A percentile compares a stretch with the other conserved stretches of the same genome.
Evolutionary conservation across 495 filamentous ascomycete genomes (phyloP).

Genomic region (Penicillium samsonianum): DNA sequence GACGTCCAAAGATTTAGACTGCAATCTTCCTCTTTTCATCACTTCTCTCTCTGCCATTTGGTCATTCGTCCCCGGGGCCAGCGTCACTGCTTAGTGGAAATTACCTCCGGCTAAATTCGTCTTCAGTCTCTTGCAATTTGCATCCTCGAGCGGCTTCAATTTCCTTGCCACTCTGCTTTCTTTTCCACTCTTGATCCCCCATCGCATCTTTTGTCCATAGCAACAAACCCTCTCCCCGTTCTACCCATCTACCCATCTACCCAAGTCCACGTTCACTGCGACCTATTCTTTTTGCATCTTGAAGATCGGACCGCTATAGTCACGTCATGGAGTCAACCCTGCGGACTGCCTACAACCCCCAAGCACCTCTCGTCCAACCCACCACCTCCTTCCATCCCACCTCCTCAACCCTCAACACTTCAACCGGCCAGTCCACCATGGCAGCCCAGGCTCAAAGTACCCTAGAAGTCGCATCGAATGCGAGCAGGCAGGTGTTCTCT

Average conservation of each 20-base stretch:
- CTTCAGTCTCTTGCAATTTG: neutral
- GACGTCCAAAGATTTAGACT: neutral
- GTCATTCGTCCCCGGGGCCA: neutral
- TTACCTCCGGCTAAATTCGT: neutral
- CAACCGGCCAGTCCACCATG: constrained; percentile 15
- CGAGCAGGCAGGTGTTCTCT: constrained; percentile 17
- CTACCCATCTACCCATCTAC: neutral
- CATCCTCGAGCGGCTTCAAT: constrained; percentile 10
- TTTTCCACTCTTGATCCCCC: neutral
- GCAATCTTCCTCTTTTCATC: neutral
- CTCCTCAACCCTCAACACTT: constrained; percentile 16
- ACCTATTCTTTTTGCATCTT: neutral
- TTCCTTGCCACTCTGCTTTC: constrained; percentile 12
- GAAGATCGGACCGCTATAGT: neutral
- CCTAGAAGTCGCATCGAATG: constrained; percentile 14
- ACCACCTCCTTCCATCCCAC: constrained; percentile 20
- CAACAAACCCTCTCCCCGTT: neutral
- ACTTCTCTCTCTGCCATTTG: neutral
- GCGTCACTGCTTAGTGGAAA: neutral
- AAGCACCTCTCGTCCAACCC: constrained; percentile 16
- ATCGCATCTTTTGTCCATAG: constrained; percentile 2
- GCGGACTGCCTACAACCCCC: constrained; percentile 20
- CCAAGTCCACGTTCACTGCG: neutral
- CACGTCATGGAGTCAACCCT: constrained; percentile 26
- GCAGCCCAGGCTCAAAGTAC: constrained; percentile 15